These are phyloP conservation scores for Solanum commersonii DNA, from an alignment of 257 asterid genomes.

Conservation along the genomic window DNA sequence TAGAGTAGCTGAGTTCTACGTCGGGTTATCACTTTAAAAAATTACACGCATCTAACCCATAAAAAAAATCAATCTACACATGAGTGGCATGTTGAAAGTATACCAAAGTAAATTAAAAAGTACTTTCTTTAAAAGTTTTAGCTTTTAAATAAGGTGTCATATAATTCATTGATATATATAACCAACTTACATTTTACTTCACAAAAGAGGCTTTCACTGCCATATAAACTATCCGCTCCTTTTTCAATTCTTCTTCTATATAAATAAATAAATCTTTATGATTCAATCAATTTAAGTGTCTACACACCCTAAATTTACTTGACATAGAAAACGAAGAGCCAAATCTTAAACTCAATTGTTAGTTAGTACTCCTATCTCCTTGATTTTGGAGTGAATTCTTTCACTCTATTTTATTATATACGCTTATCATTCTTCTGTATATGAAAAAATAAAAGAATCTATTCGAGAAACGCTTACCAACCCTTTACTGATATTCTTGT, in stretches of 20 bases:
- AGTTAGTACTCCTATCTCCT: not conserved
- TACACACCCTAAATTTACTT: not conserved
- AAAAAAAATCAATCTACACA: no score
- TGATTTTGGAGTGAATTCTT: not conserved
- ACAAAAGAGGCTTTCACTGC: not conserved
- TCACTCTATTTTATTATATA: not conserved
- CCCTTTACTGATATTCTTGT: not conserved
- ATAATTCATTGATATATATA: not conserved
- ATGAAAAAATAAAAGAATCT: not conserved
- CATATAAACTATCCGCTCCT: rapidly evolving
- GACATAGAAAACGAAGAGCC: not conserved
- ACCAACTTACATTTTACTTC: not conserved
- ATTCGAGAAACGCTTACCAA: not conserved
- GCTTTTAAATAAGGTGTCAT: not conserved
- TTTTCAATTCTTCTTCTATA: not conserved
- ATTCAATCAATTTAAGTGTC: no score
- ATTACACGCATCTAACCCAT: not conserved
- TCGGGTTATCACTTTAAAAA: not conserved
- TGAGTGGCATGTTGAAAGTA: not conserved
- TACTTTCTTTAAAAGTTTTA: not conserved
- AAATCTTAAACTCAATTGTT: not conserved
- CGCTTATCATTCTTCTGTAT: not conserved
- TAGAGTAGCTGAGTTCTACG: not conserved
- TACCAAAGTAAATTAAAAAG: not conserved
- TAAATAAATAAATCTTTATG: no score